phyloP scores from a whole-genome alignment of 1,139 yeast genomes.

The Starmera stellimalicola region DNA sequence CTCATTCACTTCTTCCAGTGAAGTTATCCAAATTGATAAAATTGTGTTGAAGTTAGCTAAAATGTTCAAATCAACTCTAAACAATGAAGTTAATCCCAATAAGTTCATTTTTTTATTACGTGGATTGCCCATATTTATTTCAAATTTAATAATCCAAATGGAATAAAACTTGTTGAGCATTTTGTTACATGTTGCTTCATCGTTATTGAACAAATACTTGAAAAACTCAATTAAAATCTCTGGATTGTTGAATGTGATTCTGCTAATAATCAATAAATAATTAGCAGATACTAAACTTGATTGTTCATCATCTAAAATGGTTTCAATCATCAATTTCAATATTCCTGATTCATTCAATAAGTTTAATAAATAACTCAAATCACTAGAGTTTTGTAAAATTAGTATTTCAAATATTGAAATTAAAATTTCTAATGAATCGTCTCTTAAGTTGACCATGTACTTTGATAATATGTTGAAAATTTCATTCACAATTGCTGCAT shows the following conservation, averaged over 20 bases:
- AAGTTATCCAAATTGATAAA: conserved; percentile 44
- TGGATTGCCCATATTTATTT: conserved; percentile 52
- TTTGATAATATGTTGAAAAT: conserved; percentile 45
- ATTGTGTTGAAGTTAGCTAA: conserved; percentile 17
- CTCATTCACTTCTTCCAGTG: conserved; percentile 71
- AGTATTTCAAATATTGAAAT: conserved; percentile 53
- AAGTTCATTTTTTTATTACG: conserved; percentile 54
- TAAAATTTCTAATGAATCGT: conserved; percentile 53
- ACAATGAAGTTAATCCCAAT: conserved; percentile 46
- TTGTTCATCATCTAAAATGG: conserved; percentile 39
- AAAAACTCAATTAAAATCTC: conserved; percentile 34
- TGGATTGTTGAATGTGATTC: conserved; percentile 41
- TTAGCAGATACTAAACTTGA: conserved; percentile 41
- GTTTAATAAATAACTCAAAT: conserved; percentile 17
- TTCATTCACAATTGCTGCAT: conserved; percentile 25
- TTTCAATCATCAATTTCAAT: conserved; percentile 35
- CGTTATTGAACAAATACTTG: conserved; percentile 6
- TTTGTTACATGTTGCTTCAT: conserved; percentile 9
- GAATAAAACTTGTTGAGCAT: conserved; percentile 21
- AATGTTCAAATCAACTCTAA: conserved; percentile 27
- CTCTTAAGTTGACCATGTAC: conserved; percentile 56
- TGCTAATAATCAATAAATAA: conserved; percentile 42
- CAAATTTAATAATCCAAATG: conserved; percentile 30
- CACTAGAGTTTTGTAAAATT: conserved; percentile 7
- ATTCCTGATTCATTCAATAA: conserved; percentile 37